Evolutionary conservation across 2,329 filamentous ascomycete species (phyloP), one percentile per base, ranked within the genome.

Genomic region (Scedosporium dehoogii): DNA sequence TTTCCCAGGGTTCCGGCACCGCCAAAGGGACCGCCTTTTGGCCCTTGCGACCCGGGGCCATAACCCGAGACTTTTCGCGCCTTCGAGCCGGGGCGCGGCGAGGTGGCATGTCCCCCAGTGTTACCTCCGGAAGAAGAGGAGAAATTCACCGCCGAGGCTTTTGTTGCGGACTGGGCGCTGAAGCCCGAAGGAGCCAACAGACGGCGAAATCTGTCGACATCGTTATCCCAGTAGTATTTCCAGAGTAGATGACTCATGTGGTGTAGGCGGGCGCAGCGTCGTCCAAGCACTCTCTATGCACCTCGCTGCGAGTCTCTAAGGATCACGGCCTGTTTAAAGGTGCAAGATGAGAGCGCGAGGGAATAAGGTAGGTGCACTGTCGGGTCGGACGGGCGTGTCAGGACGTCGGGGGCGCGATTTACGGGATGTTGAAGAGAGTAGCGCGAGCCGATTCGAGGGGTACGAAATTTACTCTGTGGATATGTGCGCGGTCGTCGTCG

Each of bases 191-290:
- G 85, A 72, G 87, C 87, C 83, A 99, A 84, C 73, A 96, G 85
- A 80, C 88, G 42, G 60, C 90, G 89, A 84, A 99, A 97, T 73
- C 81, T 86, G 75, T 96, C 92, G 86, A 96, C 89, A 86, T 99
- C 92, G 84, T 97, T 90, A 86, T 97, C 89, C 81, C 96, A 89
- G 75, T 93, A 97, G 75, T 85, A 91, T 84, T 92, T 92, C 93
- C 93, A 97, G 76, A 99, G 86, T 85, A 89, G 85, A 81, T 92
- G 89, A 88, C 91, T 97, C 93, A 97, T 94, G 86, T 85, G 86
- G 78, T 73, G 75, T 69, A 68, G 70, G 66, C 67, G 62, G 67
- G 67, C 68, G 63, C 69, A 70, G 65, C 68, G 69, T 73, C 71
- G 75, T 75, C 74, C 72, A 73, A 72, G 75, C 79, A 76, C 79